These are phyloP conservation scores for Holtermanniella nyarrowii DNA, from an alignment of 768 basidiomycete genomes.

Conservation along the genomic window DNA sequence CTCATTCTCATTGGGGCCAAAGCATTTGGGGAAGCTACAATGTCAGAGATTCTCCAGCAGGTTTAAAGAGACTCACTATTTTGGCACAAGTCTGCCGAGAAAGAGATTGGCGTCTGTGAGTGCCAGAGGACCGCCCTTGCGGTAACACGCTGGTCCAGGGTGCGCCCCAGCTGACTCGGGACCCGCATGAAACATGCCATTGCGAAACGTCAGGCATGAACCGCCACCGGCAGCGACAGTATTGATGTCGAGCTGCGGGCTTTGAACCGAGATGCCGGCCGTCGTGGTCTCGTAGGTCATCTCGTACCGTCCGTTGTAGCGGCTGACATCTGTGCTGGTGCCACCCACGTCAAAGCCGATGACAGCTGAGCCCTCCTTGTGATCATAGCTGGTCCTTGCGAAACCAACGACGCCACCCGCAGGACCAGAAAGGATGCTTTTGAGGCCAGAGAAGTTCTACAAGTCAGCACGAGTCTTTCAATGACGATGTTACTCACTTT, in stretches of 20 bases:
- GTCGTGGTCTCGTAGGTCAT: constrained; percentile 92
- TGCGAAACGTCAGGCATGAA: constrained; percentile 74
- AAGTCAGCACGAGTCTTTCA: constrained; percentile 47
- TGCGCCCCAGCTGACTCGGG: constrained; percentile 88
- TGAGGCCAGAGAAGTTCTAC: constrained; percentile 80
- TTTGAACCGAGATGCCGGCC: constrained; percentile 83
- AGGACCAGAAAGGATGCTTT: constrained; percentile 75
- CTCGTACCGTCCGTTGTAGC: constrained; percentile 81
- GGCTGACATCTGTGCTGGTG: constrained; percentile 87
- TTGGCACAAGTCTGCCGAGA: constrained; percentile 75
- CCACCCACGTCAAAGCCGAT: constrained; percentile 91
- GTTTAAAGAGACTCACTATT: constrained; percentile 44
- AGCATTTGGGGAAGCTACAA: constrained; percentile 68
- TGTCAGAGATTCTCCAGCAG: neutral
- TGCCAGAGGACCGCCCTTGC: constrained; percentile 76
- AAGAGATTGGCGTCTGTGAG: constrained; percentile 88
- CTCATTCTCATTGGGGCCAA: constrained; percentile 78
- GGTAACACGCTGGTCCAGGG: constrained; percentile 81
- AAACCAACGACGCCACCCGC: constrained; percentile 94
- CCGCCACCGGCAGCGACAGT: constrained; percentile 75
- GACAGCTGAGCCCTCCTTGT: constrained; percentile 58
- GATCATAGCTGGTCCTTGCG: constrained; percentile 76
- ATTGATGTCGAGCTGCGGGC: constrained; percentile 88
- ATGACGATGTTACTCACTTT: constrained; percentile 33
- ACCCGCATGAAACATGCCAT: constrained; percentile 79